Evolutionary conservation across 1,284 basidiomycete species (phyloP).

Genomic region (Pisolithus thermaeus): DNA sequence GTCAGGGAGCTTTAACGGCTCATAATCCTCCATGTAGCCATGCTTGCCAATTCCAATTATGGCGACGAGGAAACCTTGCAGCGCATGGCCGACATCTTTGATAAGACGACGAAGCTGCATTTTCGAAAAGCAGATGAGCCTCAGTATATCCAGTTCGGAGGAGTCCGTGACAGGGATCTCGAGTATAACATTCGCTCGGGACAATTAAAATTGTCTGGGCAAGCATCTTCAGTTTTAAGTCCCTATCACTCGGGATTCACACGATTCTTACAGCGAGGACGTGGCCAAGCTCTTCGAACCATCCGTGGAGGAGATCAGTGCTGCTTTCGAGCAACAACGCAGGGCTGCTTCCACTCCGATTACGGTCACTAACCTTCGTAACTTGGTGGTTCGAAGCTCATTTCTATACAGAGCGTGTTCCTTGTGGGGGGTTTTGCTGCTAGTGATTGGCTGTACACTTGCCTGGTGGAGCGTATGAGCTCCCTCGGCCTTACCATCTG

Average conservation of each 20-base stretch:
- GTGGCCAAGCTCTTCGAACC: conserved; percentile 41
- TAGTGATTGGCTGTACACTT: conserved; percentile 39
- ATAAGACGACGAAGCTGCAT: conserved; percentile 41
- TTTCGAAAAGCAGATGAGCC: conserved; percentile 36
- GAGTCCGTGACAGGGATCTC: conserved; percentile 36
- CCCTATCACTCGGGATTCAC: neutral
- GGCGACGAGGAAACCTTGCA: conserved; percentile 28
- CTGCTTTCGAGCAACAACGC: conserved; percentile 31
- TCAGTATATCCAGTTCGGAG: conserved; percentile 44
- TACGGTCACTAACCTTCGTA: conserved; percentile 19
- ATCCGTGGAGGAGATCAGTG: conserved; percentile 35
- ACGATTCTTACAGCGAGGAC: conserved; percentile 24
- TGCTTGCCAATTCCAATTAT: conserved; percentile 25
- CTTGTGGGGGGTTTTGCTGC: conserved; percentile 44
- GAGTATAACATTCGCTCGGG: conserved; percentile 38
- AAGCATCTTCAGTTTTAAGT: conserved; percentile 8
- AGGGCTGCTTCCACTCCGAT: conserved; percentile 24
- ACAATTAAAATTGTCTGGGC: conserved; percentile 39
- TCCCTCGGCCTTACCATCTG: conserved; percentile 22
- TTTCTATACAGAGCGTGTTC: conserved; percentile 23
- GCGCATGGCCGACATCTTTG: conserved; percentile 39
- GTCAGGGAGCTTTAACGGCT: conserved; percentile 8
- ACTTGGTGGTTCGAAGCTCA: neutral
- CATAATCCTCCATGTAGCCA: conserved; percentile 21
- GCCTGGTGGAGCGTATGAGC: conserved; percentile 28